Evolutionary conservation across 164 flowering plant genomes (phyloP).

Genomic region (Houttuynia cordata): DNA sequence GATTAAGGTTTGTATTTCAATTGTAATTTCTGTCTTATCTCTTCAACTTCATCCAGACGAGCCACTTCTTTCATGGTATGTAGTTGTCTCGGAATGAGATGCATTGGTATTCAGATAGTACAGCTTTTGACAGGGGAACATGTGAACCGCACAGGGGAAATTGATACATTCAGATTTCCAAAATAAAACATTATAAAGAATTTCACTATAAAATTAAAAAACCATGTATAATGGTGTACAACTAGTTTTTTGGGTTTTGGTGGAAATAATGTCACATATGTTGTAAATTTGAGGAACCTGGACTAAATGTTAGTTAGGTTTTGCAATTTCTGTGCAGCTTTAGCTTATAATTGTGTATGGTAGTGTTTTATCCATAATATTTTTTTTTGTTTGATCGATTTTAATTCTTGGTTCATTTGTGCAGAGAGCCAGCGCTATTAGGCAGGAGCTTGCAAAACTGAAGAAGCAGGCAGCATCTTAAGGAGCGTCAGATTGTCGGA

Average conservation of each 20-base stretch:
- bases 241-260: neutral
- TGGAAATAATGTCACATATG: neutral
- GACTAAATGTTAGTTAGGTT: no score
- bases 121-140: neutral
- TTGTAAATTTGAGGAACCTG: no score
- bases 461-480: conserved; percentile 44
- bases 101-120: neutral
- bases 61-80: neutral
- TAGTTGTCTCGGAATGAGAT: neutral
- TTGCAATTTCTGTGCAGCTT: no score
- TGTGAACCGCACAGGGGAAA: no score
- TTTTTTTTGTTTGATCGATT: neutral
- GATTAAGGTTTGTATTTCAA: conserved; percentile 51
- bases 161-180: no score
- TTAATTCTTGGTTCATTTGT: conserved; percentile 8
- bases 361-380: neutral
- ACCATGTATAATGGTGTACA: no score
- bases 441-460: conserved; percentile 75
- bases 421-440: conserved; percentile 63
- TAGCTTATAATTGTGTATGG: no score
- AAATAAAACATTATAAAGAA: neutral
- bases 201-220: no score
- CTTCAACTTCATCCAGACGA: no score
- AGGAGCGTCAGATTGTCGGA: conserved; percentile 4
- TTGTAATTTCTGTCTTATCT: neutral